Conservation (phyloP, 2,329 filamentous ascomycete genomes). For the Aureobasidium lini region DNA sequence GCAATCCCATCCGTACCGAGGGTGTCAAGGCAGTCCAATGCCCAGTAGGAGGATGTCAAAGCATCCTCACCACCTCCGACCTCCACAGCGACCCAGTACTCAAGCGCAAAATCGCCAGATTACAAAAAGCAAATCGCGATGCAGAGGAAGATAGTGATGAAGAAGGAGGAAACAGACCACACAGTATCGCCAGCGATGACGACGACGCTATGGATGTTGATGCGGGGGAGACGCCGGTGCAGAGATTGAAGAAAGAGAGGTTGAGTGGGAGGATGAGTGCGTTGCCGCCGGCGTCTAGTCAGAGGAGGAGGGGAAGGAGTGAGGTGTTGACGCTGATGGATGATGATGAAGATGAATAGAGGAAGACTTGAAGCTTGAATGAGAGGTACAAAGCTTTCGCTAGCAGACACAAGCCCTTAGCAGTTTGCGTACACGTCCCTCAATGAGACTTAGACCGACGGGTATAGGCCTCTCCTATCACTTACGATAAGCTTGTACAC, state of each 20-base stretch:
- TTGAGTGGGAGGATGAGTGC: constrained; percentile 4
- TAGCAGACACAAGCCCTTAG: too few species aligned
- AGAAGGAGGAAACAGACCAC: constrained; percentile 21
- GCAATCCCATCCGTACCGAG: background rate
- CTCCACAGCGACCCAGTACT: constrained; percentile 51
- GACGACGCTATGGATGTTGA: constrained; percentile 20
- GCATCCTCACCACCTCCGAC: constrained; percentile 45
- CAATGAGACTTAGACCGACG: too few species aligned
- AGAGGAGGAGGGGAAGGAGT: background rate
- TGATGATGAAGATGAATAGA: constrained; percentile 16
- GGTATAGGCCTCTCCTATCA: too few species aligned
- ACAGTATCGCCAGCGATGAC: constrained; percentile 24
- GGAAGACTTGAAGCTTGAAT: background rate
- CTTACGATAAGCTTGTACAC: too few species aligned
- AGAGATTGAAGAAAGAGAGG: constrained; percentile 12
- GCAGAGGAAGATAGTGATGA: constrained; percentile 39
- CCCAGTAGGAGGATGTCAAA: constrained; percentile 57
- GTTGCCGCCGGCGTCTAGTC: background rate
- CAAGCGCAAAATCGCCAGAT: constrained; percentile 51
- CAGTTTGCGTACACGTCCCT: too few species aligned
- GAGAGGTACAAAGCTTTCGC: too few species aligned
- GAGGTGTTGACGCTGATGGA: constrained; percentile 16
- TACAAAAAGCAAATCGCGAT: constrained; percentile 37
- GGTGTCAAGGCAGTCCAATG: constrained; percentile 43
- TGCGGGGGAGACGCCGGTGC: constrained; percentile 13